Conservation (phyloP, 2,329 filamentous ascomycete genomes). For the Peltaster fructicola region DNA sequence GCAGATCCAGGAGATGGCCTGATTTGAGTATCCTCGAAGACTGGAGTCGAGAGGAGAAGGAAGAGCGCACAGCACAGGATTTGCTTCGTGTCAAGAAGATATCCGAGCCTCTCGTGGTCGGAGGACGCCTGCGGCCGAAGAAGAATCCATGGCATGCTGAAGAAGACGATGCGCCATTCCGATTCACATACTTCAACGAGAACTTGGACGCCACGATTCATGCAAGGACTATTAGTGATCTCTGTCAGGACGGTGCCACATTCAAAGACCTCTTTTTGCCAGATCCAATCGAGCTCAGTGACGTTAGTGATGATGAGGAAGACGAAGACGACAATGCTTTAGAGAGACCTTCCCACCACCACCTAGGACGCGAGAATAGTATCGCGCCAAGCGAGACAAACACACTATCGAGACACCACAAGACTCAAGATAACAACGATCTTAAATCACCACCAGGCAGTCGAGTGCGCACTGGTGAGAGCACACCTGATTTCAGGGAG, state of each 20-base stretch:
- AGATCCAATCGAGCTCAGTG: slow-evolving; percentile 57
- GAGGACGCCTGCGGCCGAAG: slow-evolving; percentile 68
- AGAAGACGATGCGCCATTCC: slow-evolving; percentile 78
- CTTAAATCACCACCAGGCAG: slow-evolving; percentile 16
- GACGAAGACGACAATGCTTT: slow-evolving; percentile 23
- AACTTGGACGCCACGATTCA: slow-evolving; percentile 92
- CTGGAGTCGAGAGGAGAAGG: slow-evolving; percentile 82
- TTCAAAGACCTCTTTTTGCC: slow-evolving; percentile 85
- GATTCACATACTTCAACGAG: slow-evolving; percentile 98
- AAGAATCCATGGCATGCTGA: slow-evolving; percentile 66
- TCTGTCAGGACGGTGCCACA: slow-evolving; percentile 66
- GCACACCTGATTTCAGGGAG: slow-evolving; percentile 36
- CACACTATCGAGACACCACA: not conserved
- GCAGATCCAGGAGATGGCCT: slow-evolving; percentile 58
- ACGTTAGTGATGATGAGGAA: slow-evolving; percentile 48
- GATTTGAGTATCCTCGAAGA: slow-evolving; percentile 71
- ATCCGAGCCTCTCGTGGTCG: slow-evolving; percentile 81
- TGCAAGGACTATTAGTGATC: slow-evolving; percentile 82
- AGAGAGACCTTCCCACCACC: slow-evolving; percentile 15
- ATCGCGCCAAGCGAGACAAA: not conserved
- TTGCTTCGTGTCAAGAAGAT: slow-evolving; percentile 77
- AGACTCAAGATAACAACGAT: too few relatives aligned
- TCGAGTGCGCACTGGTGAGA: slow-evolving; percentile 26
- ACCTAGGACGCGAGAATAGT: slow-evolving; percentile 8
- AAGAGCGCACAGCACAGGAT: slow-evolving; percentile 52